phyloP scores from a whole-genome alignment of 2,329 filamentous ascomycete species.

The Plectosphaerella cucumerina region DNA sequence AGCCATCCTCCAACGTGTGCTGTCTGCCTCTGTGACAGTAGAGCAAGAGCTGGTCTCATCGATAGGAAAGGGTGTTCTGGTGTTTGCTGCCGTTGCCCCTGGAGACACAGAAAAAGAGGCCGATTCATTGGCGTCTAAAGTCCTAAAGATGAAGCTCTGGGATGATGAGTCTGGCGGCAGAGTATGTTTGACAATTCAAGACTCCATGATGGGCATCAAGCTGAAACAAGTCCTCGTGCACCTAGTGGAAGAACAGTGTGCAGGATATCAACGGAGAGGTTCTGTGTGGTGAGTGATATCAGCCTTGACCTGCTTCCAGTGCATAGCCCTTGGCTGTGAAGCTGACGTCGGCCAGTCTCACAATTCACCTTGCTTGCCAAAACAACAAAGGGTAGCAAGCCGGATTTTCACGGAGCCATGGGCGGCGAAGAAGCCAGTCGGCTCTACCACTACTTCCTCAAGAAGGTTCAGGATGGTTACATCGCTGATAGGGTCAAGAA shows the following conservation, averaged over 20 bases:
- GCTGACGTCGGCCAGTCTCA: slow-evolving; percentile 60
- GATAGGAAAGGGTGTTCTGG: slow-evolving; percentile 84
- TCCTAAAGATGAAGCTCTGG: slow-evolving; percentile 89
- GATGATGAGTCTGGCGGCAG: slow-evolving; percentile 70
- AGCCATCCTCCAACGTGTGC: slow-evolving; percentile 91
- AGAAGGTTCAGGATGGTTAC: slow-evolving; percentile 71
- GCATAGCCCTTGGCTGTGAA: no score
- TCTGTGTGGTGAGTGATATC: slow-evolving; percentile 71
- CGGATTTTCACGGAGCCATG: slow-evolving; percentile 88
- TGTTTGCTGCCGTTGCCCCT: slow-evolving; percentile 86
- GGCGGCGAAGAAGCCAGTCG: slow-evolving; percentile 71
- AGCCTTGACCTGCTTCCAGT: neutral
- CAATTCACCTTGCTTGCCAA: slow-evolving; percentile 93
- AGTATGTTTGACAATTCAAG: slow-evolving; percentile 37
- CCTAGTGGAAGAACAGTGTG: slow-evolving; percentile 91
- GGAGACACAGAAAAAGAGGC: slow-evolving; percentile 88
- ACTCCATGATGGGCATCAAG: neutral
- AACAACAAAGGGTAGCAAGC: slow-evolving; percentile 94
- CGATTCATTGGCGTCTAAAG: slow-evolving; percentile 76
- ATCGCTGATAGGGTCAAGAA: slow-evolving; percentile 75
- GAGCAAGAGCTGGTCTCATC: slow-evolving; percentile 86
- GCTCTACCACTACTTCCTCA: slow-evolving; percentile 80
- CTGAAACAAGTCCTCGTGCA: slow-evolving; percentile 2
- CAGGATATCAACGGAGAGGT: slow-evolving; percentile 86
- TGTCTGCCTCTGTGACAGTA: slow-evolving; percentile 93